Percentiles rank a stretch among this genome's conserved stretches.
Conservation (phyloP, 257 asterid species). For the Solanum lycopersicoides region DNA sequence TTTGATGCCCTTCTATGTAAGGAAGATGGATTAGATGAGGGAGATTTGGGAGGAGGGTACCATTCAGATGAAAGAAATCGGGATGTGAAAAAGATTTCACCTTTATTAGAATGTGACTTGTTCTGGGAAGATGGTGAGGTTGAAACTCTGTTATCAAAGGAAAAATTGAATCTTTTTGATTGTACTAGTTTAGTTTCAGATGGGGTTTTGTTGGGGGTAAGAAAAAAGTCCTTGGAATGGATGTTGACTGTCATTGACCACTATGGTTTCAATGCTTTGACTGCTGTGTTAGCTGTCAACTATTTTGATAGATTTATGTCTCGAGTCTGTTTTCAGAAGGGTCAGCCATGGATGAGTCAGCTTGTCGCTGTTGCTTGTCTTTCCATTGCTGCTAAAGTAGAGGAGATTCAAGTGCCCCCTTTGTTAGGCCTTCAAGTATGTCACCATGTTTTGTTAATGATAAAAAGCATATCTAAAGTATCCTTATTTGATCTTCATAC, state of each 20-base stretch:
- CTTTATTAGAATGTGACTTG: conserved; percentile 49
- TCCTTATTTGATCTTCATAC: too few species aligned
- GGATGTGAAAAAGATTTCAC: neutral
- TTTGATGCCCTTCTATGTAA: conserved; percentile 59
- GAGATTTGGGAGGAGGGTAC: neutral
- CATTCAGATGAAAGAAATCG: neutral
- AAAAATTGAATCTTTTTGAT: conserved; percentile 21
- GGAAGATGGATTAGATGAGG: conserved; percentile 55
- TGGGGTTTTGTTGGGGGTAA: conserved; percentile 26
- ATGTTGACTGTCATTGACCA: conserved; percentile 46
- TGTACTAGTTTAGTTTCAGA: conserved; percentile 16
- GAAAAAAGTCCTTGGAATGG: conserved; percentile 59
- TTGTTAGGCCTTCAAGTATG: conserved; percentile 71
- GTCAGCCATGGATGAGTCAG: conserved; percentile 86
- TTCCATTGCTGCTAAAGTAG: conserved; percentile 83
- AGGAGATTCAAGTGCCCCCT: conserved; percentile 76
- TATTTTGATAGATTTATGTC: conserved; percentile 57
- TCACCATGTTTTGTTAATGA: neutral
- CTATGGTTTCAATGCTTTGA: conserved; percentile 44
- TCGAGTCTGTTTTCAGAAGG: conserved; percentile 47
- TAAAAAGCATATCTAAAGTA: too few species aligned
- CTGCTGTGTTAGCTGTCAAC: conserved; percentile 58
- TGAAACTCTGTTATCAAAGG: conserved; percentile 37
- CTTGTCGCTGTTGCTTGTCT: conserved; percentile 82
- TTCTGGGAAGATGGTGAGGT: conserved; percentile 89